Evolutionary conservation across 1,284 basidiomycete genomes (phyloP).

Genomic region (Sanghuangporus weigelae): DNA sequence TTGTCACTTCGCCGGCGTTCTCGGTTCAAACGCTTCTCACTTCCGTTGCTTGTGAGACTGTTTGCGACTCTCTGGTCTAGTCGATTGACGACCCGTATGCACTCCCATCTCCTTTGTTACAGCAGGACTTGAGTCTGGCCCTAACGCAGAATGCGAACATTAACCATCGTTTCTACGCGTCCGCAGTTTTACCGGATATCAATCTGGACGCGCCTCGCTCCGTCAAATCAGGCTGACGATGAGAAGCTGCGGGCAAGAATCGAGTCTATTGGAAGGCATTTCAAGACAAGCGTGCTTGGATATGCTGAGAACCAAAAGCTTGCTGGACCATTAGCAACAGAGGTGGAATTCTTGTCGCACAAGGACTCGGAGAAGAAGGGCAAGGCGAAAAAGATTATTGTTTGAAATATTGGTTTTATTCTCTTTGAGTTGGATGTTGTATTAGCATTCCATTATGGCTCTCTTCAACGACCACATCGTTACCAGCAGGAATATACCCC

Average conservation of each 20-base stretch:
- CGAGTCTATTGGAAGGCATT: constrained; percentile 73
- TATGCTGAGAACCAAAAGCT: constrained; percentile 72
- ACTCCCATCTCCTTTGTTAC: too few species aligned
- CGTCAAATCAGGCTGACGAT: constrained; percentile 44
- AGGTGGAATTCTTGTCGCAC: constrained; percentile 93
- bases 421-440: constrained; percentile 15
- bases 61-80: too few species aligned
- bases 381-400: constrained; percentile 77
- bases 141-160: too few species aligned
- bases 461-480: too few species aligned
- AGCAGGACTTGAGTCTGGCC: too few species aligned
- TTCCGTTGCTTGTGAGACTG: too few species aligned
- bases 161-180: constrained; percentile 62
- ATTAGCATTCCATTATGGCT: background rate
- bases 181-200: constrained; percentile 95
- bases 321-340: constrained; percentile 79
- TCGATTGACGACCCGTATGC: too few species aligned
- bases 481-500: too few species aligned
- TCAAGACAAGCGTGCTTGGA: constrained; percentile 88
- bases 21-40: too few species aligned
- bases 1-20: too few species aligned
- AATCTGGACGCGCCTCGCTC: constrained; percentile 92
- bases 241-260: constrained; percentile 65
- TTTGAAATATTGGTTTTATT: constrained; percentile 36
- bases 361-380: constrained; percentile 96